These are phyloP conservation scores for Sphaerulina vaccinii DNA, from an alignment of 2,329 filamentous ascomycete genomes.

Conservation along the genomic window DNA sequence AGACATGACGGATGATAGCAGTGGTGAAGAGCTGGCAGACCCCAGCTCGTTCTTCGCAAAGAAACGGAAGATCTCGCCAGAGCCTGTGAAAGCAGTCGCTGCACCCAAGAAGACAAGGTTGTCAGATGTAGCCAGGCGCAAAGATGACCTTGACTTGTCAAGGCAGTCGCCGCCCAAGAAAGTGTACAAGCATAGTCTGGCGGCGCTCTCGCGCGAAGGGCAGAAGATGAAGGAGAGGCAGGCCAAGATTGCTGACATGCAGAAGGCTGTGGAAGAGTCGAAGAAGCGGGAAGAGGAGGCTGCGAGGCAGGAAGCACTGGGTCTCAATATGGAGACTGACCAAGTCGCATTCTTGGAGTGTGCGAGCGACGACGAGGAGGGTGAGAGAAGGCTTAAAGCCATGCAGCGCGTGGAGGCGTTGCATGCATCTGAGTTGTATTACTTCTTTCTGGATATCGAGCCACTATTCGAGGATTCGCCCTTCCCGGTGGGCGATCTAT, in stretches of 20 bases:
- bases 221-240: constrained; percentile 28
- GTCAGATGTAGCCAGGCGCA: constrained; percentile 9
- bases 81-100: constrained; percentile 1
- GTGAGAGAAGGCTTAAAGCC: constrained; percentile 54
- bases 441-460: constrained; percentile 52
- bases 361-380: constrained; percentile 44
- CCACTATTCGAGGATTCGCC: constrained; percentile 18
- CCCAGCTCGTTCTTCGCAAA: constrained; percentile 35
- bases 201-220: constrained; percentile 30
- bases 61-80: constrained; percentile 30
- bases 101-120: constrained; percentile 9
- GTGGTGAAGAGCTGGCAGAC: constrained; percentile 36
- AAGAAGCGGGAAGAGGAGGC: constrained; percentile 21
- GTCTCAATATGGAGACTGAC: constrained; percentile 18
- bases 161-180: constrained; percentile 24
- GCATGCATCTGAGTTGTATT: constrained; percentile 53
- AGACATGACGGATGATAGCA: constrained; percentile 30
- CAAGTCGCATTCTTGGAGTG: constrained; percentile 43
- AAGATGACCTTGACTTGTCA: constrained; percentile 10
- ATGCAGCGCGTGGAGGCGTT: constrained; percentile 62
- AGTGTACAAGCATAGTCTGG: constrained; percentile 33
- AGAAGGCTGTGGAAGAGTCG: constrained; percentile 21
- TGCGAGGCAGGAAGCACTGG: constrained; percentile 6
- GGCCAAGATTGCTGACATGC: constrained; percentile 30
- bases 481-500: constrained; percentile 35